Conservation (phyloP, 345 rosid species). For the Turritis glabra region DNA sequence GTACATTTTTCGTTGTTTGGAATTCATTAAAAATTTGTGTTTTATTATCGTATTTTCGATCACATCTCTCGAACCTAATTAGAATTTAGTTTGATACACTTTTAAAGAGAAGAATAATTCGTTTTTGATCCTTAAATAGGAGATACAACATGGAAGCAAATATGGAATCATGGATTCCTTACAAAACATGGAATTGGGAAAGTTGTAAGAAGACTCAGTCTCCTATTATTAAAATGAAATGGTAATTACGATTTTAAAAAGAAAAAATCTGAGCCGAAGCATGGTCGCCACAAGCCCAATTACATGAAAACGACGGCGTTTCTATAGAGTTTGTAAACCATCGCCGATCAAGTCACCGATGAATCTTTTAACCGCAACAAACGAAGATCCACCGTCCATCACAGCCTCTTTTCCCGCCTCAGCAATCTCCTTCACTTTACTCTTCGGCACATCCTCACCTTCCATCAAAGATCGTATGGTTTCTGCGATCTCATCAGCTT, state of each 20-base stretch:
- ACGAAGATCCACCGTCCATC: slow-evolving; percentile 36
- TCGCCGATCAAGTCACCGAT: not conserved
- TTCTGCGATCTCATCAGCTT: slow-evolving; percentile 33
- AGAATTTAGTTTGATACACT: not conserved
- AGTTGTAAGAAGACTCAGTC: not conserved
- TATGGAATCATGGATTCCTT: not conserved
- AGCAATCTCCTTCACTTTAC: slow-evolving; percentile 33
- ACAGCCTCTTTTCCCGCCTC: slow-evolving; percentile 27
- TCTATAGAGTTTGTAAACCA: not conserved
- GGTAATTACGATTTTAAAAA: not conserved
- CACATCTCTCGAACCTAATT: not conserved
- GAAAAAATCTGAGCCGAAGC: not conserved
- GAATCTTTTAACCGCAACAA: slow-evolving; percentile 15
- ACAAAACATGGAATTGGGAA: not conserved
- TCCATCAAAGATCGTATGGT: slow-evolving; percentile 29
- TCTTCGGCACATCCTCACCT: slow-evolving; percentile 31
- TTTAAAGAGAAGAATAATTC: not conserved
- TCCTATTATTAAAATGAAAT: not conserved
- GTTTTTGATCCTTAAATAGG: not conserved
- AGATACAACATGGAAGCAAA: not conserved
- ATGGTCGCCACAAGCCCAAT: not conserved
- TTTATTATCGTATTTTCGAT: not conserved
- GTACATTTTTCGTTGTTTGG: not conserved
- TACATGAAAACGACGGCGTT: not conserved
- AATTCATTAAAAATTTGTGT: not conserved